Evolutionary conservation across 1,284 basidiomycete species (phyloP).

Genomic region (Gomphus sp.): DNA sequence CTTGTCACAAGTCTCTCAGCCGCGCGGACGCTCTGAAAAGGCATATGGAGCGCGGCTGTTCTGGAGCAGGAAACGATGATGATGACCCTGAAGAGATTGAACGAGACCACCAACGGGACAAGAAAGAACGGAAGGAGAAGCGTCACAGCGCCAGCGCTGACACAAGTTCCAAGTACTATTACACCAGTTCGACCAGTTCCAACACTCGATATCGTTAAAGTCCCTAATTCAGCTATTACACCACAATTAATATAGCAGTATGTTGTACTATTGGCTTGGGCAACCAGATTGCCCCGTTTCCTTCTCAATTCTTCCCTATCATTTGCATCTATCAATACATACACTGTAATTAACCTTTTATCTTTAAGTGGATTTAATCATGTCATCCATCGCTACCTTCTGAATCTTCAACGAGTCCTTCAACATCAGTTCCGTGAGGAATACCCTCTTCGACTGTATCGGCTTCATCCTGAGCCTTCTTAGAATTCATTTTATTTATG

Average conservation of each 20-base stretch:
- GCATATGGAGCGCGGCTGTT: constrained; percentile 52
- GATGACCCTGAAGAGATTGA: not conserved
- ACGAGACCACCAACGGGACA: not conserved
- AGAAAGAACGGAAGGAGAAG: not conserved
- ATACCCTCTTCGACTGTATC: constrained; percentile 18
- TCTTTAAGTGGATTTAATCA: constrained; percentile 13
- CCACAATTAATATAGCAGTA: not conserved
- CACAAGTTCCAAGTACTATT: constrained; percentile 2
- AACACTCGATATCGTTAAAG: not conserved
- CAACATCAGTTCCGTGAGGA: constrained; percentile 42
- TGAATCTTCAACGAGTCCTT: constrained; percentile 37
- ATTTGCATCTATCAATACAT: constrained; percentile 1
- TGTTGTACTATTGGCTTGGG: not conserved
- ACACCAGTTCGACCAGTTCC: not conserved
- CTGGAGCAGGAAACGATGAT: constrained; percentile 7
- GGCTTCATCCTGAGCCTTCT: constrained; percentile 31
- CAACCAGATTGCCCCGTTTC: not conserved
- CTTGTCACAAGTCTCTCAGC: constrained; percentile 66
- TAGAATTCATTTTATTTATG: constrained; percentile 68
- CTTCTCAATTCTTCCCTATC: not conserved
- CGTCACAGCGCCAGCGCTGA: constrained; percentile 1
- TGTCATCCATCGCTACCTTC: constrained; percentile 21
- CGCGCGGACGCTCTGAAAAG: constrained; percentile 50
- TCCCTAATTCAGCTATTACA: not conserved
- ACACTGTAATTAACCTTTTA: not conserved